phyloP scores from a whole-genome alignment of 352 stramenopile species.

The Salisapilia sapeloensis region DNA sequence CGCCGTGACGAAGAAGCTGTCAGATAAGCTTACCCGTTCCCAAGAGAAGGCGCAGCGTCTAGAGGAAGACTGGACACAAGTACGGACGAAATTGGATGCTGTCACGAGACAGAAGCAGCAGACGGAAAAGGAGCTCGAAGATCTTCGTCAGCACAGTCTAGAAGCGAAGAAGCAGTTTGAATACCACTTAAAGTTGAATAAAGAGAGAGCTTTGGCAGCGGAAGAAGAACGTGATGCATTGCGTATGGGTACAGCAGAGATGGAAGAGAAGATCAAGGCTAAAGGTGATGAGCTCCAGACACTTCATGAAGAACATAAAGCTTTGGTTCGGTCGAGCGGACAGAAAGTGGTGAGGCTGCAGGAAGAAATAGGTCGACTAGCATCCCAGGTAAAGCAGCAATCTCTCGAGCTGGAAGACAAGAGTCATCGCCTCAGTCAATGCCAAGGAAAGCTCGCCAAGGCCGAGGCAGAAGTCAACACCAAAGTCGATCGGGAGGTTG shows the following conservation, averaged over 20 bases:
- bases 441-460: conserved; percentile 27
- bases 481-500: conserved; percentile 28
- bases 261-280: conserved; percentile 43
- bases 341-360: conserved; percentile 1
- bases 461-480: conserved; percentile 45
- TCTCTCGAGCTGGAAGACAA: conserved; percentile 1
- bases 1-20: conserved; percentile 15
- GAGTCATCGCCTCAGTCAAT: conserved; percentile 1
- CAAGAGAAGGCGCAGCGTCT: too few species aligned
- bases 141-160: too few species aligned
- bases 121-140: too few species aligned
- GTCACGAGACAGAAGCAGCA: too few species aligned
- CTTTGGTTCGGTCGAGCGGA: conserved; percentile 1
- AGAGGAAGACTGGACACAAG: too few species aligned
- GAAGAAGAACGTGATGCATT: conserved; percentile 45
- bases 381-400: too few species aligned
- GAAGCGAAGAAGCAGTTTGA: too few species aligned
- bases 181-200: too few species aligned
- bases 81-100: too few species aligned
- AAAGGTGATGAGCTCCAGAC: conserved; percentile 40
- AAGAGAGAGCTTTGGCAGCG: conserved; percentile 14
- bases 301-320: conserved; percentile 36
- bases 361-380: too few species aligned
- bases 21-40: conserved; percentile 12
- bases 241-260: too few species aligned